Evolutionary conservation across 306 rosid genomes (phyloP), one percentile per base, ranked within the genome.

Genomic region (Castanea sativa): DNA sequence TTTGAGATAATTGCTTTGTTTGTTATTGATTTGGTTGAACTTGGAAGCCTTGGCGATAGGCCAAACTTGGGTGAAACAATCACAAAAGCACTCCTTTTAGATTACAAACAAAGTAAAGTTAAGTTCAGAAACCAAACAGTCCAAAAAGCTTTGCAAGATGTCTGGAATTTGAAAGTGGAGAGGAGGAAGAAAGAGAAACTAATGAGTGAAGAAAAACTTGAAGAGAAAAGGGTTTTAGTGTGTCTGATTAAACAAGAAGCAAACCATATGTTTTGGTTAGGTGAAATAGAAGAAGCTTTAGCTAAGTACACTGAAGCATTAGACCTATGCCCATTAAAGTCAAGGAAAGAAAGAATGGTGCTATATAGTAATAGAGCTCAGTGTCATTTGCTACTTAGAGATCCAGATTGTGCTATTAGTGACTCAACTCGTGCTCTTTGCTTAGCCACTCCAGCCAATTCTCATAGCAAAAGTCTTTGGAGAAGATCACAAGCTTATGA

Each of bases 401-500:
- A 91, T 12, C 80, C 86, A 13, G 87, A 88, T 74, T 83, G 77
- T 0, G 93, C 93, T 4, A 85, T 88, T 30, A 86, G 92, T 53
- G 91, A 91, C 78, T 78, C 97, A 1, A 91, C 93, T 1, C 79
- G 91, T 60, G 97, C 97, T 30, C 93, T 91, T 49, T 91, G 93
- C 71, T 84, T 91, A 7, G 86, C 87, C 1, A 71, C 32, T 56
- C 92, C 92, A 11, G 30, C 86, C 13, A 91, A 91, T 79, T 65
- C 88, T 10, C 91, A 91, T 49, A 43, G 75, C 0, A 91, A 85
- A 72, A 88, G 93, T 73, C 88, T 89, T 21, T 88, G 97, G 97
- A 89, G 89, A 30, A 91, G 97, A 72, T 88, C 97, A 18, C 93
- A 86, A 51, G 97, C 93, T 45, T 91, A 91, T 80, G 93, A 91